Percentiles rank a stretch among this genome's conserved stretches.
These are phyloP conservation scores for Neurospora discreta DNA, from an alignment of 495 filamentous ascomycete species.

Conservation along the genomic window DNA sequence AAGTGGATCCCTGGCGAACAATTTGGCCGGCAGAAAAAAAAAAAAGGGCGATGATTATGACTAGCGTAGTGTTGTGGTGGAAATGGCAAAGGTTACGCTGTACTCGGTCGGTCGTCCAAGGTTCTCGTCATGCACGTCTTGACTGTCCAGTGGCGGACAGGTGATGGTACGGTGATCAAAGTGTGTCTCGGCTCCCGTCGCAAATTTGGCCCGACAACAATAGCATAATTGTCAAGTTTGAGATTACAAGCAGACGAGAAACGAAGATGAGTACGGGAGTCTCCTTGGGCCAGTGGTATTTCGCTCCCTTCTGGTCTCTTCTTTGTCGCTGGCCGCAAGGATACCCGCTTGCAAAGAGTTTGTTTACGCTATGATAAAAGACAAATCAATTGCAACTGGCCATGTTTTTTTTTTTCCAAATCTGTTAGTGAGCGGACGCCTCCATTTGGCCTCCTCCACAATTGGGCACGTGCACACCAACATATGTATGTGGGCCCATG, in stretches of 20 bases:
- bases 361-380: neutral
- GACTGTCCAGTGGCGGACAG: neutral
- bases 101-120: neutral
- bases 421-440: neutral
- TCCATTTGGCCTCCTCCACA: neutral
- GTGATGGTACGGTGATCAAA: neutral
- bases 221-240: neutral
- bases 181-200: neutral
- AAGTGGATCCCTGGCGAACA: neutral
- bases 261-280: neutral
- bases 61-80: neutral
- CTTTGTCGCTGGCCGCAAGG: neutral
- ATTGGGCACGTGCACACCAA: constrained; percentile 4
- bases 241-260: neutral
- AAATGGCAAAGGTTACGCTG: neutral
- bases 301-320: neutral
- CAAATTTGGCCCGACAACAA: neutral
- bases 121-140: neutral
- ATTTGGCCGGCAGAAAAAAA: neutral
- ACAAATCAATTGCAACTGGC: neutral
- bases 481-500: neutral
- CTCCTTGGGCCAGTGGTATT: neutral
- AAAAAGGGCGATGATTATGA: neutral
- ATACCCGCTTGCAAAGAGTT: neutral
- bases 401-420: neutral